A percentile compares a stretch with the other conserved stretches of the same genome.
Evolutionary conservation across 345 rosid species (phyloP).

Genomic region (Cardiospermum halicacabum): DNA sequence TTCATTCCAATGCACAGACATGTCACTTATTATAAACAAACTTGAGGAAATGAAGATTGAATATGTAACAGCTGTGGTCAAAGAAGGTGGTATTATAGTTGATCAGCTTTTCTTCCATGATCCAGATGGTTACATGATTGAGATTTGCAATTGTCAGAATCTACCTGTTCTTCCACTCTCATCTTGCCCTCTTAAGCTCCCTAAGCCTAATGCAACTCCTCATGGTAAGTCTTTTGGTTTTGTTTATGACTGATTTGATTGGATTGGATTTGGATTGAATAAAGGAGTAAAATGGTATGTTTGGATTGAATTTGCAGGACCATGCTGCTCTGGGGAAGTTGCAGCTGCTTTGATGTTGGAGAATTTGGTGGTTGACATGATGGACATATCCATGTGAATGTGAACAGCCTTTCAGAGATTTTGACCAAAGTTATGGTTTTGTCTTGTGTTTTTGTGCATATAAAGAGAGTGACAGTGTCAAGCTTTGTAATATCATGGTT

Average conservation of each 20-base stretch:
- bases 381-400: conserved; percentile 36
- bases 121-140: conserved; percentile 46
- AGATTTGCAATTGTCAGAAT: conserved; percentile 39
- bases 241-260: too few species aligned
- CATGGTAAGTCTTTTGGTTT: conserved; percentile 21
- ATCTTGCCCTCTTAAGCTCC: conserved; percentile 40
- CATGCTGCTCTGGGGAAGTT: conserved; percentile 33
- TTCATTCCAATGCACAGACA: conserved; percentile 43
- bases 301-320: too few species aligned
- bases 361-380: conserved; percentile 35
- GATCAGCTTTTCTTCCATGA: conserved; percentile 54
- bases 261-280: too few species aligned
- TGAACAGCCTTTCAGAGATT: not conserved
- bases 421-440: not conserved
- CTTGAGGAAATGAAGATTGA: conserved; percentile 34
- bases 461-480: not conserved
- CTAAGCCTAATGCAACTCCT: conserved; percentile 13
- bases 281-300: too few species aligned
- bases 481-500: not conserved
- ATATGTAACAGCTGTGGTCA: conserved; percentile 37
- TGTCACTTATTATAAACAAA: conserved; percentile 23
- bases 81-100: conserved; percentile 44
- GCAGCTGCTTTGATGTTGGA: conserved; percentile 54
- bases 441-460: not conserved
- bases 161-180: conserved; percentile 41